Percentiles rank a stretch among this genome's conserved stretches.
Evolutionary conservation across 768 basidiomycete genomes (phyloP).

Genomic region (Amanita muscaria): DNA sequence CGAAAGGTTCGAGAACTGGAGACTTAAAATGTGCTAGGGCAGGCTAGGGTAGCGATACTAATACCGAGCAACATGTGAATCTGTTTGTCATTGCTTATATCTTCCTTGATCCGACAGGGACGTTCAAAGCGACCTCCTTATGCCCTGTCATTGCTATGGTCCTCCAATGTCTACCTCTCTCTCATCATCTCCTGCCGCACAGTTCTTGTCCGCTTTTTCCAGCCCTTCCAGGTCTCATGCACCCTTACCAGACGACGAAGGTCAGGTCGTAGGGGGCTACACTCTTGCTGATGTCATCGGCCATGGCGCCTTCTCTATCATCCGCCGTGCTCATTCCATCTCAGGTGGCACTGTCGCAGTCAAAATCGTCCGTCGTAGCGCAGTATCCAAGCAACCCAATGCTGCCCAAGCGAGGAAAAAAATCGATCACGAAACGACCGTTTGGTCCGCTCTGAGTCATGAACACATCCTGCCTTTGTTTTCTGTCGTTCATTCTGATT

Average conservation of each 20-base stretch:
- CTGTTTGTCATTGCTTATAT: too few relatives aligned
- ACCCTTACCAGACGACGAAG: constrained; percentile 53
- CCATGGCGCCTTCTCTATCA: constrained; percentile 74
- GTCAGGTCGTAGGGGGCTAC: constrained; percentile 61
- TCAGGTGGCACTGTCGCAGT: constrained; percentile 70
- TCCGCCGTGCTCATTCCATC: constrained; percentile 55
- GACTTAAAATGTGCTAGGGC: too few relatives aligned
- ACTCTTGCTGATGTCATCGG: constrained; percentile 70
- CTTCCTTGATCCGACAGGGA: too few relatives aligned
- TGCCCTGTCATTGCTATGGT: too few relatives aligned
- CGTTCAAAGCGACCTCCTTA: too few relatives aligned
- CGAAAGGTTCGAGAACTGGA: too few relatives aligned
- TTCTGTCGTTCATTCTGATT: constrained; percentile 43
- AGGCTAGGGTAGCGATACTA: too few relatives aligned
- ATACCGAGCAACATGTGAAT: too few relatives aligned
- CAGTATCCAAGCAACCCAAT: constrained; percentile 44
- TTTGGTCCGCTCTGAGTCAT: constrained; percentile 74
- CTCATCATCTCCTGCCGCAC: constrained; percentile 58
- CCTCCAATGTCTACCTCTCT: constrained; percentile 7
- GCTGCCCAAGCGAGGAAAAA: constrained; percentile 40
- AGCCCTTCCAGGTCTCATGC: constrained; percentile 25
- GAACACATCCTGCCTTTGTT: constrained; percentile 86
- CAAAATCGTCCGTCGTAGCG: constrained; percentile 66
- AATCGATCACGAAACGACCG: constrained; percentile 58
- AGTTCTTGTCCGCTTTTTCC: constrained; percentile 63